phyloP scores from a whole-genome alignment of 2,329 filamentous ascomycete genomes.

The Xylariaceae sp. region DNA sequence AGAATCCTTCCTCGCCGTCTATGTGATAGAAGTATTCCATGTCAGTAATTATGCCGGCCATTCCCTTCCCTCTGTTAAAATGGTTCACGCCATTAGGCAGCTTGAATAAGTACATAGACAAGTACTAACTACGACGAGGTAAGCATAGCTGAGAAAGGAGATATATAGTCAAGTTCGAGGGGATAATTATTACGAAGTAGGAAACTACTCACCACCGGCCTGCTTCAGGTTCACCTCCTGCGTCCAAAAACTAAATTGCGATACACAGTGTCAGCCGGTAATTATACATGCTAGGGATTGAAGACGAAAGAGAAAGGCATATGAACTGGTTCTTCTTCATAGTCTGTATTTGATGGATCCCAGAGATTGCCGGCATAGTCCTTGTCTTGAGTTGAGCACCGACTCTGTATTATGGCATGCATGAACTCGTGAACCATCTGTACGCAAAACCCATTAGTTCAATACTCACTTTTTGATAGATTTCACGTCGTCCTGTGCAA shows the following conservation, averaged over 20 bases:
- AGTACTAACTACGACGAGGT: too few species aligned
- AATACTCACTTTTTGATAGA: too few species aligned
- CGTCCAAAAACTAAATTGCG: neutral
- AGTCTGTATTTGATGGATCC: too few species aligned
- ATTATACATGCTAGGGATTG: neutral
- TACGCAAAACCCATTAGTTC: neutral
- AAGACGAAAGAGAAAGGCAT: neutral
- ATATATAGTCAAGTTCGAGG: too few species aligned
- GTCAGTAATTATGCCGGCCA: too few species aligned
- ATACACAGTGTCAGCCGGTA: neutral
- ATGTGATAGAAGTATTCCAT: too few species aligned
- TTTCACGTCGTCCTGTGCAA: neutral
- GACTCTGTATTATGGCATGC: neutral
- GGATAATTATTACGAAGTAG: too few species aligned
- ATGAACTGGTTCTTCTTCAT: conserved; percentile 2
- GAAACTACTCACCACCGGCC: neutral
- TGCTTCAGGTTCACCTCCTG: neutral
- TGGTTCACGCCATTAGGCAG: too few species aligned
- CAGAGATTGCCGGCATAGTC: neutral
- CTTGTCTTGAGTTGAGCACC: neutral
- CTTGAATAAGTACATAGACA: too few species aligned
- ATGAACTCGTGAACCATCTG: conserved; percentile 9
- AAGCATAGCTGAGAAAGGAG: too few species aligned
- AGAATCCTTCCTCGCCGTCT: too few species aligned
- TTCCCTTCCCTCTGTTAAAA: too few species aligned